Evolutionary conservation across 1,284 basidiomycete genomes (phyloP).

Genomic region (Agroathelia rolfsii): DNA sequence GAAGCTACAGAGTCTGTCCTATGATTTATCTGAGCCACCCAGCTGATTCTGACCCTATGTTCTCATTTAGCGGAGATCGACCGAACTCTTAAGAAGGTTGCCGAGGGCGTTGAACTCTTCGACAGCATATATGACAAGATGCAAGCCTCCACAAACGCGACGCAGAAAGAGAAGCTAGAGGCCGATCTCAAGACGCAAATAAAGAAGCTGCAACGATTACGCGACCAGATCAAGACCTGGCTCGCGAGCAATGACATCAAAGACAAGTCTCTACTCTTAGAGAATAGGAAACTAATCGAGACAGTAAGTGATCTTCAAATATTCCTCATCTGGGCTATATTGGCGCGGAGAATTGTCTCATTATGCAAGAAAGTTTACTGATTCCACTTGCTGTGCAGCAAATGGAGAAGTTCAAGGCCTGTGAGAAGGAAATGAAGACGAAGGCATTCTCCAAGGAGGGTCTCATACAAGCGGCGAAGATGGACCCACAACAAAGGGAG

Average conservation of each 20-base stretch:
- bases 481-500: constrained; percentile 96
- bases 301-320: constrained; percentile 61
- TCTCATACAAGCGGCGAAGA: constrained; percentile 85
- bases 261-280: constrained; percentile 90
- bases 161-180: constrained; percentile 96
- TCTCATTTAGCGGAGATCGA: constrained; percentile 79
- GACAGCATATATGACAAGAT: constrained; percentile 96
- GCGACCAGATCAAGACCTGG: constrained; percentile 99
- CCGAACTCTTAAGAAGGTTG: constrained; percentile 89
- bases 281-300: constrained; percentile 94
- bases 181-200: constrained; percentile 95
- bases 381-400: constrained; percentile 48
- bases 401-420: constrained; percentile 99
- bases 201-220: constrained; percentile 95
- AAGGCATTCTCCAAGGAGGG: constrained; percentile 99
- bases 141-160: constrained; percentile 85
- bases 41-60: constrained; percentile 6
- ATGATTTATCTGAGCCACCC: neutral
- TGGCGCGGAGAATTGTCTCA: neutral
- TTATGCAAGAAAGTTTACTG: neutral
- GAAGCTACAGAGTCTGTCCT: constrained; percentile 68
- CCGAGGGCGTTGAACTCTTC: constrained; percentile 90
- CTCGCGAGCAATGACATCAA: constrained; percentile 98
- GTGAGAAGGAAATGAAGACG: constrained; percentile 99
- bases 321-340: neutral